Conservation (phyloP, 192 early-diverging fungal genomes). For the Ambispora gerdemannii region DNA sequence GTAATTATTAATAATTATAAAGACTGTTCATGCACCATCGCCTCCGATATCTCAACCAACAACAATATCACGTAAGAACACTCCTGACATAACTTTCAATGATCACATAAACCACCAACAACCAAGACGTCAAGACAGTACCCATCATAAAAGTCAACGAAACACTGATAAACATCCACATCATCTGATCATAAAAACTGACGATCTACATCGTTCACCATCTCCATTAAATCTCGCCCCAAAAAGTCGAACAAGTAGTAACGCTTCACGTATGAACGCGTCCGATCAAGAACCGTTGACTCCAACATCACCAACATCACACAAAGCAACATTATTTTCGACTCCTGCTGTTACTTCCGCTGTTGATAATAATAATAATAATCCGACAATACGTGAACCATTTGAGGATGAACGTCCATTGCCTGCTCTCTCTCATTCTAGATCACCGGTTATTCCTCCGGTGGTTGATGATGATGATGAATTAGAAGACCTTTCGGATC, state of each 20-base stretch:
- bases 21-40: background rate
- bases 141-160: no score
- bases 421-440: background rate
- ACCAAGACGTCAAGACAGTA: background rate
- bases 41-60: background rate
- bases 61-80: background rate
- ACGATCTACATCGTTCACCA: background rate
- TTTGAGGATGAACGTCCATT: slow-evolving; percentile 1
- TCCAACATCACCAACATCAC: background rate
- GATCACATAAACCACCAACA: no score
- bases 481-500: slow-evolving; percentile 33
- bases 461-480: slow-evolving; percentile 3
- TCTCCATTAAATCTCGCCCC: background rate
- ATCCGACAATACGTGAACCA: background rate
- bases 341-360: no score
- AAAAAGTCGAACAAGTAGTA: slow-evolving; percentile 24
- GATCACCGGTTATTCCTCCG: background rate
- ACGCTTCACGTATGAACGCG: slow-evolving; percentile 3
- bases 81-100: background rate
- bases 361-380: no score
- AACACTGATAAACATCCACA: no score
- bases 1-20: background rate
- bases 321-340: no score
- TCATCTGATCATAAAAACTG: background rate
- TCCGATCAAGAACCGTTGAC: background rate